These are phyloP conservation scores for Plasmodium gallinaceum DNA, from an alignment of 169 alveolate species.

Conservation along the genomic window DNA sequence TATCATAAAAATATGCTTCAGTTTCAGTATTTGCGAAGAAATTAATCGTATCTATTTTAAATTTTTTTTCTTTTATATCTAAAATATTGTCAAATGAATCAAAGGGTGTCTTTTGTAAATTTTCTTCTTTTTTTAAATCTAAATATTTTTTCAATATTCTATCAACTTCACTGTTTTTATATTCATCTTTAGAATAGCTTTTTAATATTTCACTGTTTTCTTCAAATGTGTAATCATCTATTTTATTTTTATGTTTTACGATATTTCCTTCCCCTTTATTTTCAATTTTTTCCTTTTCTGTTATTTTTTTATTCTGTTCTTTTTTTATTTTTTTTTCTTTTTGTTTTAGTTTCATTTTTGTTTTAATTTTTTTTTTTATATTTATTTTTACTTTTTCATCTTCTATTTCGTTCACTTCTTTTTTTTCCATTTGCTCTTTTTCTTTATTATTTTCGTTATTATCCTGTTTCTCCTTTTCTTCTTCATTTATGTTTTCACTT, in stretches of 20 bases:
- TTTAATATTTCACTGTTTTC: neutral
- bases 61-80: constrained; percentile 29
- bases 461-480: neutral
- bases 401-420: neutral
- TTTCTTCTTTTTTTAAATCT: constrained; percentile 30
- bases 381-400: neutral
- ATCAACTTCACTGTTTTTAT: constrained; percentile 23
- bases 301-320: neutral
- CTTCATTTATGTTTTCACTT: neutral
- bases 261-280: neutral
- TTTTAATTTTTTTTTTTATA: no score
- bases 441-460: neutral
- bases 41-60: constrained; percentile 53
- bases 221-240: no score
- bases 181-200: neutral
- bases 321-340: constrained; percentile 8
- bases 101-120: neutral
- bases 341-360: neutral
- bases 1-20: constrained; percentile 31
- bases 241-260: no score
- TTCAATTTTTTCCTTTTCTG: neutral
- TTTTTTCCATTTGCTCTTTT: neutral
- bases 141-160: constrained; percentile 35
- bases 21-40: constrained; percentile 8
- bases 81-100: constrained; percentile 6